These are phyloP conservation scores for Solanum pinnatisectum DNA, from an alignment of 257 asterid species.

Conservation along the genomic window DNA sequence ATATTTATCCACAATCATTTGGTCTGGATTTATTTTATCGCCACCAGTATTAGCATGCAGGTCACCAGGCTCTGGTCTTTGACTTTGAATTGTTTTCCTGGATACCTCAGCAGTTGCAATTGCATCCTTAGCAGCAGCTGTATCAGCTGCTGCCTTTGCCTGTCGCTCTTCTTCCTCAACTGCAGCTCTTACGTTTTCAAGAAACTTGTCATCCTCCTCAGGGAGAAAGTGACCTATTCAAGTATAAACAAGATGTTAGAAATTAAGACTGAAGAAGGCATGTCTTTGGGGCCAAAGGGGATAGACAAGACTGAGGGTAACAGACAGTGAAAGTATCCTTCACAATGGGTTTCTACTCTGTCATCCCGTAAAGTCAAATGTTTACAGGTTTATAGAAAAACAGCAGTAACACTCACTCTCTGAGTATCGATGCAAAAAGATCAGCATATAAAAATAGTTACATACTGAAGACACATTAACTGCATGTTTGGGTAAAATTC, in stretches of 20 bases:
- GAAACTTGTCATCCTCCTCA: constrained; percentile 94
- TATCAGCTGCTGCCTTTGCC: constrained; percentile 65
- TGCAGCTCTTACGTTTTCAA: constrained; percentile 89
- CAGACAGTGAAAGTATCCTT: background rate
- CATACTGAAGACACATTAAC: background rate
- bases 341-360: background rate
- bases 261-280: background rate
- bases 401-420: background rate
- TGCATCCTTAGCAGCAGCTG: constrained; percentile 81
- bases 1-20: constrained; percentile 8
- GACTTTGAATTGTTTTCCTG: constrained; percentile 30
- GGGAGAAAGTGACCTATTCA: constrained; percentile 83
- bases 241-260: background rate
- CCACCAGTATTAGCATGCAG: constrained; percentile 5
- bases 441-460: background rate
- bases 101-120: constrained; percentile 72
- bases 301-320: background rate
- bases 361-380: background rate
- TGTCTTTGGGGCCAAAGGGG: background rate
- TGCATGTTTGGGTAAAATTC: background rate
- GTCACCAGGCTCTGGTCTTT: constrained; percentile 22
- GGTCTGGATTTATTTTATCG: constrained; percentile 20
- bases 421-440: background rate
- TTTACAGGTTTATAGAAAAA: background rate
- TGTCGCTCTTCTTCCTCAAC: constrained; percentile 96